phyloP scores from a whole-genome alignment of 129 eudicot genomes.

The Apium graveolens region DNA sequence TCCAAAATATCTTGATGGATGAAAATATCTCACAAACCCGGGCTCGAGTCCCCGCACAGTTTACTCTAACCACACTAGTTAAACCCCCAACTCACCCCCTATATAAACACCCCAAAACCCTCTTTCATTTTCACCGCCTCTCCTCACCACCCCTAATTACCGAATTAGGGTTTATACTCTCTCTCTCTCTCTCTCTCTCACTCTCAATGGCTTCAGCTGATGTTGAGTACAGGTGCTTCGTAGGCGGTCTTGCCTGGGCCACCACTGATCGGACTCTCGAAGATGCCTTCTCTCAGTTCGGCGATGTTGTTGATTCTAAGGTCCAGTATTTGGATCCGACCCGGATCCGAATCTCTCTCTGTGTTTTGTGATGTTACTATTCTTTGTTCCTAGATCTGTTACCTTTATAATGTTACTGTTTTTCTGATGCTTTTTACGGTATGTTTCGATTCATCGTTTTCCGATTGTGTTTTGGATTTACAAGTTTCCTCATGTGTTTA shows the following conservation, averaged over 20 bases:
- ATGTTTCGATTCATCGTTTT: no score
- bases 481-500: no score
- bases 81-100: conserved; percentile 11
- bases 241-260: conserved; percentile 98
- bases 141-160: neutral
- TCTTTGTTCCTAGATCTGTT: no score
- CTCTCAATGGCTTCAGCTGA: conserved; percentile 68
- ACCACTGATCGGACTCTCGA: conserved; percentile 58
- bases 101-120: conserved; percentile 13
- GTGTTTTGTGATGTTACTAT: no score
- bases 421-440: no score
- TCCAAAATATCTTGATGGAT: no score
- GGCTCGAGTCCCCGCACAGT: no score
- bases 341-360: conserved; percentile 10
- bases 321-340: conserved; percentile 39
- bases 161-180: neutral
- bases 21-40: no score
- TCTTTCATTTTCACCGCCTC: neutral
- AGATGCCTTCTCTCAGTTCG: conserved; percentile 64
- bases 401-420: no score
- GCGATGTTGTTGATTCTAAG: conserved; percentile 81
- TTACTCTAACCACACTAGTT: neutral
- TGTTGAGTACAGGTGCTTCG: conserved; percentile 77
- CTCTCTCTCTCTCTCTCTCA: no score
- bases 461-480: no score